Evolutionary conservation across 148 eudicot species (phyloP), one percentile per base, ranked within the genome.

Genomic region (Fagopyrum tataricum): DNA sequence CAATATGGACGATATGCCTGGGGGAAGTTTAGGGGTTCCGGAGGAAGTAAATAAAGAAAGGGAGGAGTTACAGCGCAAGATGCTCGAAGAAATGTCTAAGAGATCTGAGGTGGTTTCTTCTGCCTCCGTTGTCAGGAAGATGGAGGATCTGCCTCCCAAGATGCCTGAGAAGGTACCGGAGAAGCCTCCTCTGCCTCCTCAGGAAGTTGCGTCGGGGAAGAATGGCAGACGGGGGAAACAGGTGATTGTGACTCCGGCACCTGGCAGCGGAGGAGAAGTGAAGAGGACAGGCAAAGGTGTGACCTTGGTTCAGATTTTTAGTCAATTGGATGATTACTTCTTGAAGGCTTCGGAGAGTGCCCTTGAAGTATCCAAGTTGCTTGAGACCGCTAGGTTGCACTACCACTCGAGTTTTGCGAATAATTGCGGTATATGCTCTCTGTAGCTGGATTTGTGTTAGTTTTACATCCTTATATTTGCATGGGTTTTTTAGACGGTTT

Each of bases 351-450:
- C 90, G 6, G 84, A 88, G 77, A 89, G 98, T 87, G 96, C 97
- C 40, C 86, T 82, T 17, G 91, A 86, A 46, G 98, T 91, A 66
- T 85, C 91, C 0, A 86, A 90, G 83, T 81, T 94, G 93, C 92
- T 94, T 40, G 97, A 94, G 87, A 97, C 97, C 2, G 84, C 89
- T 69, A 79, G 93, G 66, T 83, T 94, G 91, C 98, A 94, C 77
- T 94, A 91, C 72, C 98, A 94, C 77, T 91, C 98, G 13, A 94
- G 89, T 83, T 94, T 89, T 78, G 98, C 98, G 15, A 95, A 94
- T 80, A 85, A 87, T 58, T 75, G 87, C 79, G 90, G 86, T 86
- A 78, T 18, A n/a, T 48, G 18, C 43, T 46, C 70, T 44, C 15
- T 39, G 58, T 23, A 48, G 69, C 44, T 4, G 24, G 55, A 12